Conservation (phyloP, 345 rosid genomes). For the Gossypium mustelinum region DNA sequence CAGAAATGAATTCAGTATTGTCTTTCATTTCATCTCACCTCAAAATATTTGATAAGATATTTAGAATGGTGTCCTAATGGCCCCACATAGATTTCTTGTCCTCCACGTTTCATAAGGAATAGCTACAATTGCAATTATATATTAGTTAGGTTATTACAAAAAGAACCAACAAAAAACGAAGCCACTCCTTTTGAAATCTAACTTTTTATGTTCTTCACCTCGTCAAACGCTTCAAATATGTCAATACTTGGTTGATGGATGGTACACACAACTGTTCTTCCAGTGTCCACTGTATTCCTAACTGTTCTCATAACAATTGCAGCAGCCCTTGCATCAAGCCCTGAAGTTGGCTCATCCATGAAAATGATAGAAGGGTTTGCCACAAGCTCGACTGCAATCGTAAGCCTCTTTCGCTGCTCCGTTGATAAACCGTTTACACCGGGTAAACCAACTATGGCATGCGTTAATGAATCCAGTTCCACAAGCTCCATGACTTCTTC, state of each 20-base stretch:
- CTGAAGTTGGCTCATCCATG: slow-evolving; percentile 98
- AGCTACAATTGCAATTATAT: slow-evolving; percentile 35
- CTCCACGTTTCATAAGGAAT: slow-evolving; percentile 70
- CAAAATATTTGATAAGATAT: slow-evolving; percentile 57
- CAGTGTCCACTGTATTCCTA: slow-evolving; percentile 87
- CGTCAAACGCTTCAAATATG: slow-evolving; percentile 88
- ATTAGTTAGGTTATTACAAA: neutral
- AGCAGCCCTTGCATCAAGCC: slow-evolving; percentile 91
- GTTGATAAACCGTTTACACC: slow-evolving; percentile 78
- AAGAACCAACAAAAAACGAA: neutral
- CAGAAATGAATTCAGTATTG: neutral
- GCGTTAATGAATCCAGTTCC: slow-evolving; percentile 53
- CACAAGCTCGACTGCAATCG: slow-evolving; percentile 90
- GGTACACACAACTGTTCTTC: slow-evolving; percentile 92
- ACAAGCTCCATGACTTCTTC: slow-evolving; percentile 92
- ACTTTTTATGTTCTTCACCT: slow-evolving; percentile 34
- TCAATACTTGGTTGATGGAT: slow-evolving; percentile 95
- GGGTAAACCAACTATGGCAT: slow-evolving; percentile 72
- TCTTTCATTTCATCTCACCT: slow-evolving; percentile 35
- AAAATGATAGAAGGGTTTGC: slow-evolving; percentile 89
- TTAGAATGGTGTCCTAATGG: slow-evolving; percentile 64
- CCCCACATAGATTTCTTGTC: slow-evolving; percentile 75
- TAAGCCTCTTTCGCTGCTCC: slow-evolving; percentile 82
- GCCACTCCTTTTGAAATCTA: neutral
- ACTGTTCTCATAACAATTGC: slow-evolving; percentile 92